Base-by-base conservation (phyloP, 1,284 basidiomycete genomes). In the Amylostereum areolatum region DNA sequence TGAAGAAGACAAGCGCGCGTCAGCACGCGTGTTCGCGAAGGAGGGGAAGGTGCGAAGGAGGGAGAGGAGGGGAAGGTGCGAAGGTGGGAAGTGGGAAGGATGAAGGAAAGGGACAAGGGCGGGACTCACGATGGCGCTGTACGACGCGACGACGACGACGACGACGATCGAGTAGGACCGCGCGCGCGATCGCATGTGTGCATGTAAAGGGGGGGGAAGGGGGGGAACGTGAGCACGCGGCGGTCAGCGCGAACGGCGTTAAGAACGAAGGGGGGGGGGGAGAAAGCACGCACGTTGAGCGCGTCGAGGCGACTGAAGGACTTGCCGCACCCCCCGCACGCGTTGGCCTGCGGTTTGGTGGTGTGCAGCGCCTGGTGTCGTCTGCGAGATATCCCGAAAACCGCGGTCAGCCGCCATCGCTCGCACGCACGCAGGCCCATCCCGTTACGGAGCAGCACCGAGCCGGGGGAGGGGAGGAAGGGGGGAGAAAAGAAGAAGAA, bases 281-380 rank as follows among this genome's bases (percentile, higher is more conserved):
- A n/a, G n/a, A 53, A 57, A 36, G 52, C 45, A 84, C 88, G 72
- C 72, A 94, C 91, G 62, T 95, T 96, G 52, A 97, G 76, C 18
- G 94, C 94, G 70, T 97, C 94, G 59, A 94, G 71, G 49, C 94
- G 76, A 60, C 93, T 95, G 71, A 97, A 97, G 18, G 90, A 89
- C 75, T 96, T 96, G 59, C 90, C 88, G 68, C 94, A 97, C 3
- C 91, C 90, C 58, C 87, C 85, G 61, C 94, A 97, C 47, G 89
- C 77, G 66, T 97, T 95, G 31, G 85, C 80, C 60, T 90, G 81
- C 2, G 84, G 81, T 65, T 92, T 83, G 35, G 89, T 83, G 43
- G 87, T 83, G 63, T 97, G 94, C 24, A 96, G 73, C 7, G 88
- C 85, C 70, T 92, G 89, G 65, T 94, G 92, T 37, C 89, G 83